Percentiles rank a stretch among this genome's conserved stretches.
These are phyloP conservation scores for Boletellus emodensis DNA, from an alignment of 768 basidiomycete genomes.

Conservation along the genomic window DNA sequence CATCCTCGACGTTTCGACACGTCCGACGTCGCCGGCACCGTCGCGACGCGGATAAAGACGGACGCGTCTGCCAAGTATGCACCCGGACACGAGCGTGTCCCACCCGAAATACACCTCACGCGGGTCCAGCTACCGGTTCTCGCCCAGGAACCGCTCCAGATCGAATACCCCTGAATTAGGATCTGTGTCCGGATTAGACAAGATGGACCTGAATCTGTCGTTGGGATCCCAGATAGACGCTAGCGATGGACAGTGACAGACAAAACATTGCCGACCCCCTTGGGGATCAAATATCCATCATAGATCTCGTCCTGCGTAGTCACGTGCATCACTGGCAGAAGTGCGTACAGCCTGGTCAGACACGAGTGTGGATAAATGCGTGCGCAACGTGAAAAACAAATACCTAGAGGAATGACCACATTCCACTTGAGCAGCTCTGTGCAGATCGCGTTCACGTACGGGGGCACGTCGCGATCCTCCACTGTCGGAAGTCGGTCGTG, in stretches of 20 bases:
- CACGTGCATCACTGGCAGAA: constrained; percentile 1
- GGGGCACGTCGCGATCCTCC: constrained; percentile 10
- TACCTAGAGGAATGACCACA: neutral
- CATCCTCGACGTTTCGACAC: neutral
- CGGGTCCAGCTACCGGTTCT: constrained; percentile 3
- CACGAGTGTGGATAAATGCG: neutral
- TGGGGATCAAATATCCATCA: constrained; percentile 20
- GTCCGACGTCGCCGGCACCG: constrained; percentile 7
- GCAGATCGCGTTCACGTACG: constrained; percentile 17
- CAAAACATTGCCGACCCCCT: constrained; percentile 16
- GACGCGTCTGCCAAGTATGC: neutral
- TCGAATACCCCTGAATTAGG: no score
- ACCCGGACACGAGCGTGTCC: constrained; percentile 7
- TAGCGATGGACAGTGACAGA: neutral
- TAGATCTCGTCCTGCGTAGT: constrained; percentile 14
- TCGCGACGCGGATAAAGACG: neutral
- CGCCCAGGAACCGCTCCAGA: no score
- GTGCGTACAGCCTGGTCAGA: neutral
- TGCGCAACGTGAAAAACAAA: no score
- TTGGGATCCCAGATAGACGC: no score
- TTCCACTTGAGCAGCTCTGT: constrained; percentile 13
- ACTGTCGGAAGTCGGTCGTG: constrained; percentile 10
- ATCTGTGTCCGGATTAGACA: no score
- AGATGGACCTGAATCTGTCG: no score
- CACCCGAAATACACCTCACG: constrained; percentile 12